Evolutionary conservation across 176 grass and related monocot species (phyloP).

Genomic region (Poa annua): DNA sequence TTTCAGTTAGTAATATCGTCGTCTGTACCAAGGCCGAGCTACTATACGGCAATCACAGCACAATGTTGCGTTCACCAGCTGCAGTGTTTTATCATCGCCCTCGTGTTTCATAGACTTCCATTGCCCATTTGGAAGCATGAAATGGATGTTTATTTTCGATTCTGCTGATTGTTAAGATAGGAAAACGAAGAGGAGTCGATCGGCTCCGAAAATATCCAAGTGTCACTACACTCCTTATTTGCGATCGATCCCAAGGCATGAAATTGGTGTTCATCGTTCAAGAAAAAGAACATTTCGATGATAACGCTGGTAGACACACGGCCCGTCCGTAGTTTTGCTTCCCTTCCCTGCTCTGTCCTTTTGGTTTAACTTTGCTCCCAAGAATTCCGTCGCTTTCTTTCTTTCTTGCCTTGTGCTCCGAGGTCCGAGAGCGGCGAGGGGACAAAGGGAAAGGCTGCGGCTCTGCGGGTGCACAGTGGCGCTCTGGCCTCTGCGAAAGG

Average conservation of each 20-base stretch:
- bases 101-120: no score
- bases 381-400: neutral
- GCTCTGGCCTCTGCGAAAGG: conserved; percentile 40
- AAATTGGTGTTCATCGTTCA: no score
- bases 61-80: neutral
- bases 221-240: no score
- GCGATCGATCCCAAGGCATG: no score
- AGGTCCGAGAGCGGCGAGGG: neutral
- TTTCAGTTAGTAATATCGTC: conserved; percentile 13
- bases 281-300: neutral
- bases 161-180: neutral
- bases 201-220: neutral
- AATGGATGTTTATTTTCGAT: neutral
- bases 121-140: neutral
- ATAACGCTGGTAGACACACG: neutral
- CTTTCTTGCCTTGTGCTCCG: neutral
- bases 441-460: conserved; percentile 44
- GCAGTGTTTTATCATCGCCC: no score
- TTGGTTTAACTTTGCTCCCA: neutral
- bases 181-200: neutral
- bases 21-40: conserved; percentile 19
- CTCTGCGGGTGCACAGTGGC: conserved; percentile 40
- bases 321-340: neutral
- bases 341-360: neutral
- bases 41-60: conserved; percentile 1